These are phyloP conservation scores for Tilletia caries DNA, from an alignment of 1,284 basidiomycete genomes.

Conservation along the genomic window DNA sequence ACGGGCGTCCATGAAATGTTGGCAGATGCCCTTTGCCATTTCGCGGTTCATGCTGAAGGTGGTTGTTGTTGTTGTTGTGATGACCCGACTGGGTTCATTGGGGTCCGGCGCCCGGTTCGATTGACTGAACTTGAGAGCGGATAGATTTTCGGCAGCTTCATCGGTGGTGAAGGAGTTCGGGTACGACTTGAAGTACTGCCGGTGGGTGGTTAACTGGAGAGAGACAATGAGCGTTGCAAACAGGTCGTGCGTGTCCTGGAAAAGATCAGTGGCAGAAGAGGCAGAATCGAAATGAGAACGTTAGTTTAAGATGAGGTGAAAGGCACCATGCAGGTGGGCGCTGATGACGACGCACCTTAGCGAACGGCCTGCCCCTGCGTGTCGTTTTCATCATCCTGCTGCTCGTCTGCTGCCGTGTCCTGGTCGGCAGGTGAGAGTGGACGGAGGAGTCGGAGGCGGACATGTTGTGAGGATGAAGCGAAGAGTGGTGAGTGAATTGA, in stretches of 20 bases:
- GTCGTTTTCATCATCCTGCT: conserved; percentile 52
- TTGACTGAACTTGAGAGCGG: conserved; percentile 96
- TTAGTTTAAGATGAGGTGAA: conserved; percentile 17
- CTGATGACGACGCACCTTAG: conserved; percentile 27
- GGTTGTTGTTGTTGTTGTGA: conserved; percentile 97
- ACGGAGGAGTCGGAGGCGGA: conserved; percentile 4
- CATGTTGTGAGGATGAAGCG: not conserved
- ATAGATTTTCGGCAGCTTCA: conserved; percentile 87
- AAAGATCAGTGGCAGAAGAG: conserved; percentile 3
- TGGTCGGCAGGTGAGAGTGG: conserved; percentile 24
- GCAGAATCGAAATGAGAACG: too few species aligned
- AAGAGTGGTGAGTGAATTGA: not conserved
- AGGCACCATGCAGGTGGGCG: conserved; percentile 7
- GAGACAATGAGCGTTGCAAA: conserved; percentile 96
- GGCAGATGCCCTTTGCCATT: conserved; percentile 98
- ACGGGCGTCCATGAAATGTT: conserved; percentile 98
- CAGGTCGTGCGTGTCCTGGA: conserved; percentile 91
- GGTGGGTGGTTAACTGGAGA: conserved; percentile 79
- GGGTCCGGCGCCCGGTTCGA: conserved; percentile 97
- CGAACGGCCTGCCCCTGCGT: conserved; percentile 38
- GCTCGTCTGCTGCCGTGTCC: conserved; percentile 43
- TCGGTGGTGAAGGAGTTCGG: conserved; percentile 94
- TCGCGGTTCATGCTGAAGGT: conserved; percentile 99
- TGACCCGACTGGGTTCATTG: conserved; percentile 89
- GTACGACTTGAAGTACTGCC: conserved; percentile 93